A percentile compares a stretch with the other conserved stretches of the same genome.
Evolutionary conservation across 306 rosid species (phyloP).

Genomic region (Cicer yamashitae): DNA sequence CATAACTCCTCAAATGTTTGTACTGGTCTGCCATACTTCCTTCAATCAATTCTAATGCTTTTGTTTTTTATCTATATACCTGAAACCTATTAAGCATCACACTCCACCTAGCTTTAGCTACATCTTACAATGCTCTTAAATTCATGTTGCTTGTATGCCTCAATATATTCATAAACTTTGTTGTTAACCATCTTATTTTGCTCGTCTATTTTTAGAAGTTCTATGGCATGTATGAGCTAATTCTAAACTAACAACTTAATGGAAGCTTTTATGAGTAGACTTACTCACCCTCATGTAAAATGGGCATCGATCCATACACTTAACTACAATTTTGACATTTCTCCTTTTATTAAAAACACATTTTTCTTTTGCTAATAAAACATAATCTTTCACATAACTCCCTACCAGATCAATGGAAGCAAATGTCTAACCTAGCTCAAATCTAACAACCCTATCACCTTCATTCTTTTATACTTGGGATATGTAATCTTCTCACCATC

Average conservation of each 20-base stretch:
- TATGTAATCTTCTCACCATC: too few relatives aligned
- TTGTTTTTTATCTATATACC: not conserved
- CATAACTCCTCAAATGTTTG: not conserved
- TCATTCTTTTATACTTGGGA: too few relatives aligned
- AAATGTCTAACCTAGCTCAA: too few relatives aligned
- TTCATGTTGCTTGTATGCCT: not conserved
- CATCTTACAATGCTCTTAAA: not conserved
- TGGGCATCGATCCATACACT: not conserved
- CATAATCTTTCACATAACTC: too few relatives aligned
- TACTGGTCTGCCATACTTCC: not conserved
- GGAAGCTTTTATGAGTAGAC: not conserved
- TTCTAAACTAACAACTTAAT: not conserved
- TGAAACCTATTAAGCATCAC: not conserved
- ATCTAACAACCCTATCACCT: too few relatives aligned
- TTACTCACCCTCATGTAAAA: not conserved
- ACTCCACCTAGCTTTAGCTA: not conserved
- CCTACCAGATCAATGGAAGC: too few relatives aligned
- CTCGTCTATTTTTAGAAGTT: not conserved
- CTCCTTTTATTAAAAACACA: not conserved
- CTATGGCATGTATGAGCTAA: not conserved
- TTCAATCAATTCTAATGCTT: not conserved
- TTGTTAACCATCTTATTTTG: not conserved
- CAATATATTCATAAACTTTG: not conserved
- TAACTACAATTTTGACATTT: not conserved
- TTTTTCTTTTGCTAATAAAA: too few relatives aligned